Base-by-base conservation (phyloP, 192 early-diverging fungal genomes). In the Coemansia sp. region DNA sequence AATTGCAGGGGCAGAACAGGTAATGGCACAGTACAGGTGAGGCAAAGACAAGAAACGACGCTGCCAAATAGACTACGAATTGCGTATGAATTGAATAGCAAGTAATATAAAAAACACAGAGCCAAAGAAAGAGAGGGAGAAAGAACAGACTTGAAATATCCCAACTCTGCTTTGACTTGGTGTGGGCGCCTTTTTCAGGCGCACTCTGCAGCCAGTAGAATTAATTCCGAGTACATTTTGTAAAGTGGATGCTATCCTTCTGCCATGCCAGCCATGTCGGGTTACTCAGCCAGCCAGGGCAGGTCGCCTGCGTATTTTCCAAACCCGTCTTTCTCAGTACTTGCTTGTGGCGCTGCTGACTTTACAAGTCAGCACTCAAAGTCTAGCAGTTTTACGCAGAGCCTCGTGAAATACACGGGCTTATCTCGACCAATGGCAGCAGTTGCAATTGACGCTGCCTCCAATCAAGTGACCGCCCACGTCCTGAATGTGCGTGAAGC, bases 371-470 rank as follows among this genome's bases (percentile, higher is more conserved):
- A 43, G 41, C 41, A 4, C 41, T 16, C 14, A 43, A n/a, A 11
- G 41, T 43, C 41, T 43, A n/a, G 41, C 41, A 43, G 16, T 16
- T 43, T 16, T 11, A 16, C 41, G 16, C 12, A 14, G 39, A 43
- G 16, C 12, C 41, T n/a, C 41, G 10, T 43, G 12, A 43, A 16
- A 11, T 43, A 2, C 53, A 21, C 53, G 53, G 53, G 53, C 26
- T 55, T 55, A 55, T 55, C 53, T 55, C 53, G 4, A 12, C 53
- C 53, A 55, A 55, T 55, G 4, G 25, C 6, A 17, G 41, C 16
- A 11, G 41, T 1, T 9, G 8, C 41, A 14, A 43, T 43, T 26
- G 25, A 17, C 53, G 14, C 14, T 12, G 53, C 47, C 47, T 49
- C 47, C 47, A 12, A 29, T 55, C 53, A 55, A 55, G 53, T 55